These are phyloP conservation scores for Bryopsis sp. DNA, from an alignment of 139 green algal species.

Conservation along the genomic window DNA sequence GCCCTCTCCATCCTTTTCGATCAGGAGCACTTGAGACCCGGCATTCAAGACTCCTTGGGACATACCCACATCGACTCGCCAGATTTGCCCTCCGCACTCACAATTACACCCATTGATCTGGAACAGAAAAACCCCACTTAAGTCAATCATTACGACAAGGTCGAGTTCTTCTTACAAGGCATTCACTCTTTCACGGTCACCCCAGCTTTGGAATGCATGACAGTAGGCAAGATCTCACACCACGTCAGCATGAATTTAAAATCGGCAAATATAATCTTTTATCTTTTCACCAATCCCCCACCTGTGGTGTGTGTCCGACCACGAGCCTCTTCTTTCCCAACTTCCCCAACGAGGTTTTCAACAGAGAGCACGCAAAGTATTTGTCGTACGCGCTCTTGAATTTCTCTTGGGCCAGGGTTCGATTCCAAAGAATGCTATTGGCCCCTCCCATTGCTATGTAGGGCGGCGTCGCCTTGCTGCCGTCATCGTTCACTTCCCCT, in stretches of 20 bases:
- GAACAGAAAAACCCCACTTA: too few relatives aligned
- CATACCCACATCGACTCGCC: conserved; percentile 90
- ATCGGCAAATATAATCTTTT: too few relatives aligned
- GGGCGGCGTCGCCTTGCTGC: conserved; percentile 47
- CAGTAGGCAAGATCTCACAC: too few relatives aligned
- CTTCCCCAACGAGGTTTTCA: conserved; percentile 43
- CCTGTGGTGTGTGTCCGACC: conserved; percentile 84
- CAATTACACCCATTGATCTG: conserved; percentile 66
- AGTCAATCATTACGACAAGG: too few relatives aligned
- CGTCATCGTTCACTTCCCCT: conserved; percentile 36
- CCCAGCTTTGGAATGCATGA: not conserved
- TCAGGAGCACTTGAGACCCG: conserved; percentile 1
- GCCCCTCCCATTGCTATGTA: conserved; percentile 80
- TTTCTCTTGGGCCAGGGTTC: conserved; percentile 52
- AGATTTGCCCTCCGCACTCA: conserved; percentile 74
- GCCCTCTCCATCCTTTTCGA: conserved; percentile 3
- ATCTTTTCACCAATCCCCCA: too few relatives aligned
- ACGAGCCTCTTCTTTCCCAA: conserved; percentile 63
- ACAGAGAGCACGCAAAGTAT: conserved; percentile 47
- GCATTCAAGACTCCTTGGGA: conserved; percentile 72
- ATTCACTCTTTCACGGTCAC: not conserved
- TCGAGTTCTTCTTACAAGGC: too few relatives aligned
- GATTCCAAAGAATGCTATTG: conserved; percentile 84
- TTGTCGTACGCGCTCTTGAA: conserved; percentile 51
- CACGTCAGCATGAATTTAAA: too few relatives aligned